These are phyloP conservation scores for Populus nigra DNA, from an alignment of 345 rosid genomes.

Conservation along the genomic window DNA sequence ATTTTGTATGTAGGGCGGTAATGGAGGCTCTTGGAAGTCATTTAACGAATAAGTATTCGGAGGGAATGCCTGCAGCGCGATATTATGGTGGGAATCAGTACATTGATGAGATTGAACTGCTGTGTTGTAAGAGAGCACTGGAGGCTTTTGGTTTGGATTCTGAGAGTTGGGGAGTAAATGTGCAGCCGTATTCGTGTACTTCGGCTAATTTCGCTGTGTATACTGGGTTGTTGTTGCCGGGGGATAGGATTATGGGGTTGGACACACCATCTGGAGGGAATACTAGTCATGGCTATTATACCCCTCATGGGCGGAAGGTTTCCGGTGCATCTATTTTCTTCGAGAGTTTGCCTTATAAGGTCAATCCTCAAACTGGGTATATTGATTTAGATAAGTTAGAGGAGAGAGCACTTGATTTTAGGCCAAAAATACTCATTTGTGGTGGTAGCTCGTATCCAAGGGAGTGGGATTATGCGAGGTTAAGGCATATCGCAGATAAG, in stretches of 20 bases:
- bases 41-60: constrained; percentile 85
- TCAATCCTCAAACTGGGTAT: constrained; percentile 77
- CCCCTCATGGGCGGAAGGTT: constrained; percentile 83
- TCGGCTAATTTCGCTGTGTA: constrained; percentile 91
- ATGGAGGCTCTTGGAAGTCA: constrained; percentile 93
- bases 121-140: constrained; percentile 74
- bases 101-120: constrained; percentile 78
- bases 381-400: constrained; percentile 88
- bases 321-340: constrained; percentile 89
- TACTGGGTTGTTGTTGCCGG: constrained; percentile 71
- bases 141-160: constrained; percentile 69
- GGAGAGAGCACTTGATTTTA: constrained; percentile 86
- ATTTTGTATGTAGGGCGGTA: constrained; percentile 76
- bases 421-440: constrained; percentile 92
- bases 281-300: constrained; percentile 83
- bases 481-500: constrained; percentile 84
- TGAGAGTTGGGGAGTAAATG: constrained; percentile 90
- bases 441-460: constrained; percentile 96
- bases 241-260: constrained; percentile 93
- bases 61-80: constrained; percentile 82
- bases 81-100: constrained; percentile 79
- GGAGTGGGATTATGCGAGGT: constrained; percentile 89
- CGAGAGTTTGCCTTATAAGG: constrained; percentile 85
- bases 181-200: constrained; percentile 90
- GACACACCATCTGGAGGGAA: constrained; percentile 97